These are phyloP conservation scores for Schizothecium vesticola DNA, from an alignment of 495 filamentous ascomycete species.

Conservation along the genomic window DNA sequence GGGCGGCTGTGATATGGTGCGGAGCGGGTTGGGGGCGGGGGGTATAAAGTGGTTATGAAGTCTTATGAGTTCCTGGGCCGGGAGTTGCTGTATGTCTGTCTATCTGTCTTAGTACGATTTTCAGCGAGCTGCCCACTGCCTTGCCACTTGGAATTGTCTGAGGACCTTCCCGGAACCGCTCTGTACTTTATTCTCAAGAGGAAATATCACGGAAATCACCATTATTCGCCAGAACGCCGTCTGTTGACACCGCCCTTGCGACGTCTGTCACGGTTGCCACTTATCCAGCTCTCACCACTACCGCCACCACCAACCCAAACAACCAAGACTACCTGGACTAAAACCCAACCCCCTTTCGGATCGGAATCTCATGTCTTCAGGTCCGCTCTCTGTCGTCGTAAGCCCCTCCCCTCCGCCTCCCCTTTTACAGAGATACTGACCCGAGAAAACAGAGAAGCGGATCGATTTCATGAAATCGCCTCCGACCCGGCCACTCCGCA, in stretches of 20 bases:
- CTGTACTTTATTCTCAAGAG: neutral
- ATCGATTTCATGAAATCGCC: conserved; percentile 17
- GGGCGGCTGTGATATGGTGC: conserved; percentile 4
- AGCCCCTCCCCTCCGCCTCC: neutral
- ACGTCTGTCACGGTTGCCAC: neutral
- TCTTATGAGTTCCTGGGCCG: neutral
- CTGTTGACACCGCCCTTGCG: neutral
- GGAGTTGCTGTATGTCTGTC: neutral
- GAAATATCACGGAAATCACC: neutral
- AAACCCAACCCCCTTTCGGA: conserved; percentile 4
- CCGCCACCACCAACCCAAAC: neutral
- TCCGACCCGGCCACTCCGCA: conserved; percentile 1
- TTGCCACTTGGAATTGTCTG: neutral
- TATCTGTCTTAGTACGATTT: too few relatives aligned
- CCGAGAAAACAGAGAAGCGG: conserved; percentile 11
- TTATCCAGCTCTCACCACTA: neutral
- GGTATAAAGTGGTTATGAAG: neutral
- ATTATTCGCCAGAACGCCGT: neutral
- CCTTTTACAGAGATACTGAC: neutral
- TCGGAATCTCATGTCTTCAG: conserved; percentile 27
- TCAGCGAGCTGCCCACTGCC: too few relatives aligned
- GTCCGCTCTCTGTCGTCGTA: conserved; percentile 17
- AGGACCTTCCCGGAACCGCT: neutral
- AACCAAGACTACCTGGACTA: neutral
- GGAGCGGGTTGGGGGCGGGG: conserved; percentile 11